Conservation (phyloP, 176 grass and related monocot genomes). For the Metroxylon sagu region DNA sequence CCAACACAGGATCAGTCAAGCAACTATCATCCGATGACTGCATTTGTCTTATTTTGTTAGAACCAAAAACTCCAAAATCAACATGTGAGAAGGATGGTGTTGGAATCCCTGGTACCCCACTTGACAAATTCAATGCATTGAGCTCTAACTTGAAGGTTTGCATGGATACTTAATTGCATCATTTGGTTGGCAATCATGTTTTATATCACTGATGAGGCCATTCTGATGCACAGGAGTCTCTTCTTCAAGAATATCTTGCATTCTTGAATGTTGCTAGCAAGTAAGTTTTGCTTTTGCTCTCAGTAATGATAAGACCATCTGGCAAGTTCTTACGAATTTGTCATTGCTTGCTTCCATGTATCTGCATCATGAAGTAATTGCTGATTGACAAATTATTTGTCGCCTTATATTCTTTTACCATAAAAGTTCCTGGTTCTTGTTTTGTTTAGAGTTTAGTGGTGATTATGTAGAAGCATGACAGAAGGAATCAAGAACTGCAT, state of each 20-base stretch:
- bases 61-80: conserved; percentile 38
- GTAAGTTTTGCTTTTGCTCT: conserved; percentile 34
- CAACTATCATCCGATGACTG: conserved; percentile 21
- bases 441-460: no score
- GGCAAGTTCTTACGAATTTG: no score
- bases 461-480: no score
- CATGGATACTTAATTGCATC: not conserved
- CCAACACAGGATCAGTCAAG: conserved; percentile 27
- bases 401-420: no score
- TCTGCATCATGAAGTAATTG: no score
- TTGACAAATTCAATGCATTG: conserved; percentile 57
- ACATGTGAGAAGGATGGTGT: conserved; percentile 22
- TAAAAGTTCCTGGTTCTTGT: no score
- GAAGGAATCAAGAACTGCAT: no score
- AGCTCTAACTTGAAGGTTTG: conserved; percentile 63
- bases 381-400: no score
- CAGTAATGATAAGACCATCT: not conserved
- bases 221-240: conserved; percentile 49
- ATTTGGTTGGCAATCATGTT: not conserved
- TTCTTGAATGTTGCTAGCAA: conserved; percentile 79
- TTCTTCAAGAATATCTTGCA: conserved; percentile 64
- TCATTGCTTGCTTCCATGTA: no score
- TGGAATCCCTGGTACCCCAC: conserved; percentile 37
- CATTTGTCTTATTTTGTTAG: conserved; percentile 13
- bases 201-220: not conserved